Conservation (phyloP, 257 asterid genomes). For the Jasminum sambac region DNA sequence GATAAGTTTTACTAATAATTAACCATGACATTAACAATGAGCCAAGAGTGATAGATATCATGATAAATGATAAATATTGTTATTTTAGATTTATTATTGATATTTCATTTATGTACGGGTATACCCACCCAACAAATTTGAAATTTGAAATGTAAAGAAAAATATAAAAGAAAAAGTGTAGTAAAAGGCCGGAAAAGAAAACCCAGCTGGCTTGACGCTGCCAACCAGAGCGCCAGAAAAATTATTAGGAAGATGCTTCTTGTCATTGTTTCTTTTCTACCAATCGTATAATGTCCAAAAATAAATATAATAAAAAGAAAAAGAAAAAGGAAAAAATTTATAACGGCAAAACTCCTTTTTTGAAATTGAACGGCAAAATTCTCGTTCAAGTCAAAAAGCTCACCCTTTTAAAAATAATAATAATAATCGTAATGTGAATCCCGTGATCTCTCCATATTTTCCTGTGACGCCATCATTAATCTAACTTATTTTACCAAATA, state of each 20-base stretch:
- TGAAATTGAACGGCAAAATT: no score
- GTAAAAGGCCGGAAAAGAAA: conserved; percentile 34
- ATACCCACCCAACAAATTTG: not conserved
- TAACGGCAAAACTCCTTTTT: no score
- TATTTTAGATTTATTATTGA: no score
- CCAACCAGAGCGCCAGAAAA: not conserved
- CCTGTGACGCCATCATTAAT: not conserved
- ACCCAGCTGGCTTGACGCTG: conserved; percentile 29
- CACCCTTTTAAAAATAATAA: no score
- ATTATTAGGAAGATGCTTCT: not conserved
- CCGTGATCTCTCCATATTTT: not conserved
- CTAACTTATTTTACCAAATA: not conserved
- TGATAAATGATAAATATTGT: no score
- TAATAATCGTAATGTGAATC: not conserved
- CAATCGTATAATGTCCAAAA: not conserved
- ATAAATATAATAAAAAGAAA: not conserved
- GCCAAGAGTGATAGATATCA: no score
- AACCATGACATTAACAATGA: no score
- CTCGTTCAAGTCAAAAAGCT: not conserved
- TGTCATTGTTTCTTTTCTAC: conserved; percentile 2
- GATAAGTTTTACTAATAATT: no score
- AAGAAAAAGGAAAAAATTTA: not conserved
- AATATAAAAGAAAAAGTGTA: conserved; percentile 26
- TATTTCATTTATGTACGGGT: no score
- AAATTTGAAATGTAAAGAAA: conserved; percentile 4